Base-by-base conservation (phyloP, 805 yeast genomes). In the Lipomyces yamadae region DNA sequence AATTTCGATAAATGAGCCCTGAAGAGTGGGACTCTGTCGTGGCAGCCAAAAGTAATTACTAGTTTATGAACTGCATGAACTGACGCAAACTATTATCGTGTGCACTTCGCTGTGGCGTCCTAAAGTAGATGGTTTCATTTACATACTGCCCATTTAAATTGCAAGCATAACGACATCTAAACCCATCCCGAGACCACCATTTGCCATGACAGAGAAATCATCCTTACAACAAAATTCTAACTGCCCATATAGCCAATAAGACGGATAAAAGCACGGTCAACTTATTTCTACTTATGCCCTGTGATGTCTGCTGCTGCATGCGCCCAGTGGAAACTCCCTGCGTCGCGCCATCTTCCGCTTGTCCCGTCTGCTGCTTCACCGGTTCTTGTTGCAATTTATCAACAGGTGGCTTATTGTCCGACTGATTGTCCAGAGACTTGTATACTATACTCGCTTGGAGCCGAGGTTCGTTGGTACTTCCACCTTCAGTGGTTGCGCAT, bases 381-480 rank as follows among this genome's bases (percentile, higher is more conserved):
- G 48, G 18, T 42, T 15, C 18, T 15, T 7, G 4, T 42, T 42
- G n/a, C 18, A n/a, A 42, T 42, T 42, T 42, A n/a, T 42, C 48
- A 4, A 3, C 18, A 2, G n/a, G n/a, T n/a, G 48, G n/a, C n/a
- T 42, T 42, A n/a, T 42, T n/a, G n/a, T 18, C 48, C 48, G 48
- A 42, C 48, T 42, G 24, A 6, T 42, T n/a, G 13, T n/a, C 48
- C 18, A n/a, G 18, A 5, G 48, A 15, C 10, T 4, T 42, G n/a
- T 42, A 42, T n/a, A 42, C 48, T 15, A n/a, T 13, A 42, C 48
- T 42, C n/a, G 48, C 24, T 42, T 42, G 18, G 48, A 53, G 56
- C 18, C 18, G 56, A 53, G 56, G 56, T 53, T 32, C 37, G n/a
- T 53, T 33, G 37, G 34, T 7, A 53, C 37, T 53, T 7, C 37